Base-by-base conservation (phyloP, 1,284 basidiomycete genomes). In the Rugosomyces carneus region DNA sequence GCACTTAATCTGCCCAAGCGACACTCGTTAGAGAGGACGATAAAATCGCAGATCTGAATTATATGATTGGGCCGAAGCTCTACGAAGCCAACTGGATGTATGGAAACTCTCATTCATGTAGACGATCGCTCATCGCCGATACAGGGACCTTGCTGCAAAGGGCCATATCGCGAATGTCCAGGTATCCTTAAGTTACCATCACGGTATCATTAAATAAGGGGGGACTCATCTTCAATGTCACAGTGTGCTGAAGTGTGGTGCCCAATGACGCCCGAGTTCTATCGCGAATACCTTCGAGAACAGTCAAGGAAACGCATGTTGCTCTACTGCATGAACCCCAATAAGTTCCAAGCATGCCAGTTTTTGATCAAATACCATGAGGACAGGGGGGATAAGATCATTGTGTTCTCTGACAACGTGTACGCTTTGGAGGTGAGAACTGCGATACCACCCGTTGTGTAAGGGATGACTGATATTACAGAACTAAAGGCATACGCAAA, bases 21-120 rank as follows among this genome's bases (percentile, higher is more conserved):
- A 99, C 96, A 2, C 81, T 99, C 29, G 96, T 99, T 26, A 89
- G 96, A 52, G 96, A 99, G 67, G 96, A 99, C 62, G 96, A 99
- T 65, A 98, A 98, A 72, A 99, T 99, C 58, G 88, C 90, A 24
- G 96, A 99, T 69, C 72, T 99, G 48, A 98, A 98, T 63, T 99
- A 98, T 63, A 89, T 99, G 78, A 98, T 99, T 61, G 96, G 96
- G 1, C 96, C 96, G 3, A 99, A 99, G 70, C 76, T 99, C 37
- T 99, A 99, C 65, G 96, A 99, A 68, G 96, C 96, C 5, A 99
- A 99, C 64, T 99, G 96, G 96, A 99, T 99, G 95, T 74, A 54
- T 37, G 69, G 58, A 18, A 38, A 23, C 42, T 42, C 48, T 37
- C 26, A 32, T 40, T 31, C 37, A 43, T 46, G 46, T 40, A 24